Evolutionary conservation across 192 early-diverging fungal species (phyloP), one percentile per base, ranked within the genome.

Genomic region (Paraglomus brasilianum): DNA sequence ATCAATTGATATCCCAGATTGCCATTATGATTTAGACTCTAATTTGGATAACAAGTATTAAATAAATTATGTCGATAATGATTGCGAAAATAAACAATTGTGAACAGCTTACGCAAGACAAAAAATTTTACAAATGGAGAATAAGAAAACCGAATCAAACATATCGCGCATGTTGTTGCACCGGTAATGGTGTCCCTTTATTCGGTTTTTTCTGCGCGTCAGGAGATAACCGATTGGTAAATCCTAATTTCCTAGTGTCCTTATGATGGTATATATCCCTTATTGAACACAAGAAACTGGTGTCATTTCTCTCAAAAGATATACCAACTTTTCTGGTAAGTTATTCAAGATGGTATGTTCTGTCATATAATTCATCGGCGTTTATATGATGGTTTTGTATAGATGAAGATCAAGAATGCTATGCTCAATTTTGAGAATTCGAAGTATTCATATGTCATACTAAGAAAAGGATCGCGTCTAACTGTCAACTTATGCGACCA

Each of bases 281-380:
- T 93, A 41, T 59, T 79, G 24, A 72, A 71, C 13, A 84, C 82
- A 38, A 67, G 77, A n/a, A 69, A 77, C 52, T 94, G 91, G 91
- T 89, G 91, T 43, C 90, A 93, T 59, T 94, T 92, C 69, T 92
- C 91, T 22, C 94, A 95, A 70, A 76, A 87, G 24, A 78, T 89
- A 21, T 87, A 91, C 58, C 89, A 0, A 62, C 57, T 14, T 86
- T 81, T 63, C 80, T 89, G 72, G 78, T 83, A 75, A 65, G 67
- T 68, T 39, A 30, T 5, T 8, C 1, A 30, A 36, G n/a, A 10
- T 1, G 8, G 43, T 42, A 6, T 19, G 13, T 5, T 8, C 14
- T 38, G 1, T 1, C 0, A 22, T 10, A n/a, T 66, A 39, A 52
- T 39, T 47, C 8, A 10, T 11, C 22, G 36, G 22, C 15, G 10